Base-by-base conservation (phyloP, 805 yeast species). In the Zygosaccharomyces bailii region DNA sequence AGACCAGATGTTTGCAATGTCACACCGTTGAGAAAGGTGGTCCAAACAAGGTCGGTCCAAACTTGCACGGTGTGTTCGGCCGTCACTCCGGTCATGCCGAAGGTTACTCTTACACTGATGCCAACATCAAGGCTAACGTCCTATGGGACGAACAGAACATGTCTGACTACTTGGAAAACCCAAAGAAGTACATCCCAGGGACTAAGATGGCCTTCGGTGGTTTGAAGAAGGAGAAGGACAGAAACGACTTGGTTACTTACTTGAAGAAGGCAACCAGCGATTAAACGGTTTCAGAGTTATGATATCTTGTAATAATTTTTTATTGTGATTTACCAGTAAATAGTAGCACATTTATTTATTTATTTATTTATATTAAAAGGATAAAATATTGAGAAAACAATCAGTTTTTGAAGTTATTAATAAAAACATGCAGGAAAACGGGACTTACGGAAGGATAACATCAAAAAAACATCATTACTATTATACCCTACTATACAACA, bases 161-260 rank as follows among this genome's bases (percentile, higher is more conserved):
- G 85, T 78, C 84, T 61, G 96, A 86, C 72, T 93, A 93, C 84
- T 82, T 93, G 73, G 95, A 86, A 75, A 93, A 93, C 86, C 99
- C 99, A 77, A 93, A 93, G 95, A 93, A 93, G 79, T 93, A 89
- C 80, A 89, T 93, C 61, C 99, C 99, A 70, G 99, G 99, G 73
- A 93, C 98, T 78, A 93, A 93, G 86, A 93, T 93, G 99, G 98
- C 99, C 56, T 93, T 91, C 65, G 99, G 96, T 76, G 99, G 99
- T 78, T 82, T 93, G 74, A 93, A 93, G 90, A 93, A 93, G 82
- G 84, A 89, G 56, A 91, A 89, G 84, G 99, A 93, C 80, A 88
- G 98, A 84, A 86, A 87, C 76, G 98, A 93, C 72, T 76, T 93
- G 71, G 74, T 91, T 66, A 80, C 98, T 63, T 91, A 88, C 85